Conservation (phyloP, 805 yeast genomes). For the Lachancea quebecensis region DNA sequence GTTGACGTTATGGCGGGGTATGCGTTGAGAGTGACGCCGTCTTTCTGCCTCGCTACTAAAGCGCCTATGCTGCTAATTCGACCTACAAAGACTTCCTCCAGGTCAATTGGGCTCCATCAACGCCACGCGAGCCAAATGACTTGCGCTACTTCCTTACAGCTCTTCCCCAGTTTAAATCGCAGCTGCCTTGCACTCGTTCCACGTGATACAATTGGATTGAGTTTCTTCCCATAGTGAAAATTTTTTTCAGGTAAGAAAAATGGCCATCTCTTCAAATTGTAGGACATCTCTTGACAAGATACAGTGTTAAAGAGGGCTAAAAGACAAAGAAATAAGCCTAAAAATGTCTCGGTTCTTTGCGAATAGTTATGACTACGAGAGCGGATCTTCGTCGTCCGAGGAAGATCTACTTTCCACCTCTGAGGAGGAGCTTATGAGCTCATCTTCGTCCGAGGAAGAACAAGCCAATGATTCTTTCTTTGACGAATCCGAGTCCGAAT, state of each 20-base stretch:
- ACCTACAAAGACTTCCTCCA: too few relatives aligned
- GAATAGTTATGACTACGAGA: constrained; percentile 39
- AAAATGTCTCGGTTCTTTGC: constrained; percentile 90
- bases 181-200: not conserved
- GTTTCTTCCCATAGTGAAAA: constrained; percentile 5
- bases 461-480: constrained; percentile 33
- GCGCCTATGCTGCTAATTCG: too few relatives aligned
- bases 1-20: too few relatives aligned
- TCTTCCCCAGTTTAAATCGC: not conserved
- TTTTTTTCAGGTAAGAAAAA: constrained; percentile 1
- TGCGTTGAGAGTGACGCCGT: too few relatives aligned
- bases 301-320: not conserved
- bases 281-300: not conserved
- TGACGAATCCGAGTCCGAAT: constrained; percentile 34
- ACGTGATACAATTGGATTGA: not conserved
- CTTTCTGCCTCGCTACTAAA: too few relatives aligned
- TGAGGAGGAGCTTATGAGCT: constrained; percentile 34
- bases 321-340: not conserved
- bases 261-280: not conserved
- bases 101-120: too few relatives aligned
- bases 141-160: too few relatives aligned
- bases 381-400: constrained; percentile 39
- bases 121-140: too few relatives aligned
- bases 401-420: constrained; percentile 39
- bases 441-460: constrained; percentile 29